Evolutionary conservation across 495 filamentous ascomycete species (phyloP), one percentile per base, ranked within the genome.

Genomic region (Elasticomyces elasticus): DNA sequence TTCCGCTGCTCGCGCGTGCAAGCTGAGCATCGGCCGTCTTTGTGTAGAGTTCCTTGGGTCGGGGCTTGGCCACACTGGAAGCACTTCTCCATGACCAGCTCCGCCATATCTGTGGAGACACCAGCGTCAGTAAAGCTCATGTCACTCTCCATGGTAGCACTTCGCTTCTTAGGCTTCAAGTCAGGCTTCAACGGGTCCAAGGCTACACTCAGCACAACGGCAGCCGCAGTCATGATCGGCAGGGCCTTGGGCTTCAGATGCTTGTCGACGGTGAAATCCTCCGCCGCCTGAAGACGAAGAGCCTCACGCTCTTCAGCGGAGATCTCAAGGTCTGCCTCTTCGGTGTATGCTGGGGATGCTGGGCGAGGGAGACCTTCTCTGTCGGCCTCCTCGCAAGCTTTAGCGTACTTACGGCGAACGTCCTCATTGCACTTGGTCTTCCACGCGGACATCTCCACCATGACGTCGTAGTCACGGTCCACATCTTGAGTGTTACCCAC

Each of bases 91-190:
- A 51, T 51, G 17, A 9, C 3, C 3, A 2, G 30, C 10, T 28
- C 5, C 11, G 49, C 35, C 13, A n/a, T 12, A 12, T 15, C 35
- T 40, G 35, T n/a, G n/a, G n/a, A n/a, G 35, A 40, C 35, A 10
- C 13, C 17, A 5, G 6, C 2, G 33, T 51, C 49, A 38, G 49
- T 33, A 23, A 51, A 51, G n/a, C 23, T 37, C 49, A 51, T 51
- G 12, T 22, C 49, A 11, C 30, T 10, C 28, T 51, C 35, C 20
- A 40, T 40, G 2, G 31, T 51, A 12, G 15, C 26, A 2, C n/a
- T 5, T 15, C 49, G 30, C 19, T 24, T n/a, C 25, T n/a, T n/a
- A n/a, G 35, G 4, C 35, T 15, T 5, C 4, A 15, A n/a, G n/a
- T n/a, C n/a, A n/a, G n/a, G 15, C 40, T 53, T 53, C 2, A 53